A percentile compares a stretch with the other conserved stretches of the same genome.
Evolutionary conservation across 2,329 filamentous ascomycete species (phyloP).

Genomic region (Fusarium nodosum): DNA sequence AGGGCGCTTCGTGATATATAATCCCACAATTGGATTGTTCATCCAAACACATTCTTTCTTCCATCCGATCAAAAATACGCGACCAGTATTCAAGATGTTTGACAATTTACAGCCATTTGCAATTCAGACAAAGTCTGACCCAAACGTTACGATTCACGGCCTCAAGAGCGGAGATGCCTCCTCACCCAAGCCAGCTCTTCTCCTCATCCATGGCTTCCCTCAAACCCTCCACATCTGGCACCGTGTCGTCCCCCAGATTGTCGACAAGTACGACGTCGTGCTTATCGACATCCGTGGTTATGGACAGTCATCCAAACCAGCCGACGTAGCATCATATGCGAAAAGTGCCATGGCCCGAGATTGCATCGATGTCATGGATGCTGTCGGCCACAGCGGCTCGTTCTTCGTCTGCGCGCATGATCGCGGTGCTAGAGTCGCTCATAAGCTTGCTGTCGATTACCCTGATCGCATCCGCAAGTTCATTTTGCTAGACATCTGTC

Average conservation of each 20-base stretch:
- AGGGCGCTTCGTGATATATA: constrained; percentile 19
- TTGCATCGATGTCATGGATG: constrained; percentile 61
- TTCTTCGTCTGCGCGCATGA: constrained; percentile 70
- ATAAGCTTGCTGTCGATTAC: constrained; percentile 66
- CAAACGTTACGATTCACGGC: constrained; percentile 60
- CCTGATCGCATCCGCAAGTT: constrained; percentile 57
- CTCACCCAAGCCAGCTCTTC: constrained; percentile 57
- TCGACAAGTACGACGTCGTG: constrained; percentile 58
- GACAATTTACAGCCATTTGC: constrained; percentile 56
- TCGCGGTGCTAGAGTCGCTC: constrained; percentile 67
- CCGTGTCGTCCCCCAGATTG: constrained; percentile 57
- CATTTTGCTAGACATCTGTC: constrained; percentile 67
- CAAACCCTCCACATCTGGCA: constrained; percentile 68
- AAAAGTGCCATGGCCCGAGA: constrained; percentile 66
- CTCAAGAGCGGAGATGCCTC: constrained; percentile 53
- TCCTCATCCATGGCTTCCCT: constrained; percentile 67
- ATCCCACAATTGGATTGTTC: fast-evolving
- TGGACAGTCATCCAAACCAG: constrained; percentile 63
- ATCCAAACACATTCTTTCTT: fast-evolving
- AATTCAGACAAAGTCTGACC: constrained; percentile 55
- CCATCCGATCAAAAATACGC: fast-evolving
- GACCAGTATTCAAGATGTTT: constrained; percentile 53
- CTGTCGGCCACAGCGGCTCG: constrained; percentile 53
- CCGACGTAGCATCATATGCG: constrained; percentile 54
- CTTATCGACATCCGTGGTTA: constrained; percentile 66